These are phyloP conservation scores for Lepiota subincarnata DNA, from an alignment of 768 basidiomycete species.

Conservation along the genomic window DNA sequence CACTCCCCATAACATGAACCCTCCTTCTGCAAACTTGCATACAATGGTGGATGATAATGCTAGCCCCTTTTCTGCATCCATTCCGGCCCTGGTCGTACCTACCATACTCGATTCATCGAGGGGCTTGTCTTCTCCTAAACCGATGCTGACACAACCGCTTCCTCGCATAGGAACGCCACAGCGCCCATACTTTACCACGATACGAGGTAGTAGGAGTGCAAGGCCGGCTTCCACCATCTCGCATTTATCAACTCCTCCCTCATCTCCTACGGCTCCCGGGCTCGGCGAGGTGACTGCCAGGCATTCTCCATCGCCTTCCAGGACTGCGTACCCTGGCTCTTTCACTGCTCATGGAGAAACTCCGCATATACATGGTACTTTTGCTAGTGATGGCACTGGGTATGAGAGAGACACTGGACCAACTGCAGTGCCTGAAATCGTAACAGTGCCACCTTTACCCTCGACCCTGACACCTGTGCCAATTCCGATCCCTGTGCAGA, in stretches of 20 bases:
- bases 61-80: no score
- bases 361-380: background rate
- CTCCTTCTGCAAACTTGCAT: background rate
- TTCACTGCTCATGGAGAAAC: background rate
- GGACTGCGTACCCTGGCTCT: background rate
- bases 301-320: no score
- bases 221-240: no score
- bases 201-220: no score
- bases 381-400: background rate
- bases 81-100: no score
- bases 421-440: background rate
- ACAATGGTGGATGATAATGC: background rate
- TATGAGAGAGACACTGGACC: background rate
- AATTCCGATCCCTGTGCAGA: slow-evolving; percentile 1
- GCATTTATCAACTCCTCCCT: slow-evolving; percentile 12
- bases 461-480: background rate
- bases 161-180: no score
- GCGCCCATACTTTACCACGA: no score
- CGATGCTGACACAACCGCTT: no score
- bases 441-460: slow-evolving; percentile 4
- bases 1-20: background rate
- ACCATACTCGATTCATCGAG: no score
- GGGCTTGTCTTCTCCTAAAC: no score
- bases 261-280: slow-evolving; percentile 1
- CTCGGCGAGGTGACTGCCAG: background rate